Base-by-base conservation (phyloP, 2,329 filamentous ascomycete species). In the Aspergillus ibericus region DNA sequence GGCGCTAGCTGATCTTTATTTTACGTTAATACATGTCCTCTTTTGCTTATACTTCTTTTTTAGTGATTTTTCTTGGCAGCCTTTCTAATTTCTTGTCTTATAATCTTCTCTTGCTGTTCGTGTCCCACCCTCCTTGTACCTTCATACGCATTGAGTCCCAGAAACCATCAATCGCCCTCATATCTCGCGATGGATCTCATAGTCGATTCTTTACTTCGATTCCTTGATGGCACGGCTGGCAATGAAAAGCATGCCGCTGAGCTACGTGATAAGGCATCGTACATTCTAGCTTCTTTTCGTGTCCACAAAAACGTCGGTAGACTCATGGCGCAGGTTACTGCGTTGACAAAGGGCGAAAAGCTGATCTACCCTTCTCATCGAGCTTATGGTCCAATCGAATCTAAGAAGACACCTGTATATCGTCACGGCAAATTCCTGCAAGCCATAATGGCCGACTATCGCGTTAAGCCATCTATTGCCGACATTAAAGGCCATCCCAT, bases 401-500 rank as follows among this genome's bases (percentile, higher is more conserved):
- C 34, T 58, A n/a, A 15, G 29, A 16, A 58, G 16, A 34, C 40
- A 16, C 49, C 60, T 40, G 63, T 64, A 29, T 34, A 29, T 56
- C 62, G 59, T 51, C 53, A 55, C 55, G 56, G 49, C 16, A 48
- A 46, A 53, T 25, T 12, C 22, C 34, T 68, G 7, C 60, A 60
- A 15, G 54, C 59, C 18, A 55, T 66, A 7, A 53, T 63, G 42
- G 49, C 53, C 15, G 59, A 63, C 29, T 59, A 61, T 55, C 35
- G 38, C 15, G 53, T 64, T 52, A 55, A 48, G 25, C 66, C 68
- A 18, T 59, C 61, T 32, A 35, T 60, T 49, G 63, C 61, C 27
- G 69, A 70, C 56, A 61, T 66, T n/a, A 58, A 66, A 58, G 66
- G 63, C 27, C 62, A 59, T 47, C 62, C 62, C 13, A 68, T 70